phyloP scores from a whole-genome alignment of 108 stramenopile genomes.

The Cylindrotheca closterium region DNA sequence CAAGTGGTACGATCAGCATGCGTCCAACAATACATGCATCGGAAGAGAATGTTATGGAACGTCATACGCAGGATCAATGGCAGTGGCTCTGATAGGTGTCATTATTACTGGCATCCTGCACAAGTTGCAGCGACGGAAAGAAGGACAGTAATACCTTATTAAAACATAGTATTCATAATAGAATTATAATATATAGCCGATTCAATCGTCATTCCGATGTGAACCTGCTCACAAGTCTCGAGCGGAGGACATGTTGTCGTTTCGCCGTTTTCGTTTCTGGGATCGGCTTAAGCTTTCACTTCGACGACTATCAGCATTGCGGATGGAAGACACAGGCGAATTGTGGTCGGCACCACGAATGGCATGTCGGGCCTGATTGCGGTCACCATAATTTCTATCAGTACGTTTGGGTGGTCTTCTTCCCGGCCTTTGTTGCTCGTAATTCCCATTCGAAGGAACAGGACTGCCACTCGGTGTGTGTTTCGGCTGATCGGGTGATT shows the following conservation, averaged over 20 bases:
- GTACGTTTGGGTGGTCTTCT: too few species aligned
- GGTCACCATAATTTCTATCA: not conserved
- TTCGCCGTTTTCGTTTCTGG: not conserved
- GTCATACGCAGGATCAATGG: constrained; percentile 15
- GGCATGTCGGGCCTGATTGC: constrained; percentile 3
- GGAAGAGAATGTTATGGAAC: constrained; percentile 22
- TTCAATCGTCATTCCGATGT: too few species aligned
- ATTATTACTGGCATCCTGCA: too few species aligned
- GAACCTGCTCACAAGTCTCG: too few species aligned
- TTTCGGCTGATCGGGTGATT: too few species aligned
- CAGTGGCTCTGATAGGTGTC: constrained; percentile 16
- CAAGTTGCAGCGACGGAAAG: too few species aligned
- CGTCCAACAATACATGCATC: constrained; percentile 12
- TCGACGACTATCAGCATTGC: not conserved
- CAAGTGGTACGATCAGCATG: constrained; percentile 23
- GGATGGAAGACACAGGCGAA: not conserved
- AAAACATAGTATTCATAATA: too few species aligned
- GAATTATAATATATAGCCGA: too few species aligned
- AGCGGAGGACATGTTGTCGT: too few species aligned
- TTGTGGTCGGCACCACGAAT: constrained; percentile 4
- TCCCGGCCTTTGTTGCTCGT: not conserved
- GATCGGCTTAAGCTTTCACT: not conserved
- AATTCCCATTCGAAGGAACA: too few species aligned
- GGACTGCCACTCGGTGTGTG: too few species aligned
- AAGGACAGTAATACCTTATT: too few species aligned